Base-by-base conservation (phyloP, 352 stramenopile genomes). In the Phytophthora sansomeana region DNA sequence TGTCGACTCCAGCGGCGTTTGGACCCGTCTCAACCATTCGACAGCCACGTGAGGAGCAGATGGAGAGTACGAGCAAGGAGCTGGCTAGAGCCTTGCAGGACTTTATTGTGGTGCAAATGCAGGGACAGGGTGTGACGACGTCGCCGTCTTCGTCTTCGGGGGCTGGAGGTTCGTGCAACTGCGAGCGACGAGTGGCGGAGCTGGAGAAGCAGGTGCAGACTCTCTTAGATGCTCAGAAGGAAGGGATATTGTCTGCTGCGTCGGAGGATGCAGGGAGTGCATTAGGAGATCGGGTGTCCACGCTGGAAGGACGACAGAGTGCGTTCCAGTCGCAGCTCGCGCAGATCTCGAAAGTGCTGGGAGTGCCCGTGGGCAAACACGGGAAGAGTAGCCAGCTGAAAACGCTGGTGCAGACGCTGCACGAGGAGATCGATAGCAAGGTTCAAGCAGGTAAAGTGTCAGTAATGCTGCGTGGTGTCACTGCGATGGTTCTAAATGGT, bases 281-380 rank as follows among this genome's bases (percentile, higher is more conserved):
- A n/a, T 60, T 92, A 17, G 77, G 65, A 19, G 85, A 92, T 55
- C 78, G 85, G 24, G 80, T 93, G 33, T 93, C 85, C 33, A 93
- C 85, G 32, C 54, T 93, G 10, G 85, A 93, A 63, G 85, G 85
- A 17, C 77, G 85, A 16, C 85, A 93, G 53, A 90, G 81, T 39
- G 83, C 85, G 28, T 93, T 93, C 65, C 85, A 93, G 78, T 93
- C 85, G 32, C 85, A 93, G 58, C 33, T 93, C 17, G 85, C 85
- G 33, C 85, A 93, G 64, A 89, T 93, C 57, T 83, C 81, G 6
- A 91, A 92, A 35, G 78, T 90, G 1, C 57, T 93, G 3, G 80
- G 80, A 8, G 76, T 91, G 1, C 78, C 85, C 0, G 71, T 84
- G 17, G 83, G 85, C 24, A 91, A 89, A 44, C 75, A 82, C 24